Percentiles rank a stretch among this genome's conserved stretches.
phyloP scores from a whole-genome alignment of 345 rosid species.

The Pugionium dolabratum region DNA sequence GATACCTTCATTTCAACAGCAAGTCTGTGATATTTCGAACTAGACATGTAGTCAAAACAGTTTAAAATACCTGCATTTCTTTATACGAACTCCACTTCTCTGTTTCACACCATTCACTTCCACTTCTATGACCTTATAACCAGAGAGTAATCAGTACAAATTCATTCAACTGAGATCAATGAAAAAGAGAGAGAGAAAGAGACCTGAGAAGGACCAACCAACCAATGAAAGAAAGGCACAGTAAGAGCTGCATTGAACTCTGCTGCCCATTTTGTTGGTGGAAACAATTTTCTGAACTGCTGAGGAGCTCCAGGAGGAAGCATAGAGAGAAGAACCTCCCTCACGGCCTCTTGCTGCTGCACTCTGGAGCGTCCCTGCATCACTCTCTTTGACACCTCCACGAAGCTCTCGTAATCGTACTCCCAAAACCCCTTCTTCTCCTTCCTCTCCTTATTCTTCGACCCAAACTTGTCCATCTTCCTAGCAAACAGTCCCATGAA shows the following conservation, averaged over 20 bases:
- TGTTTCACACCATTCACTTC: slow-evolving; percentile 87
- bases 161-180: too few relatives aligned
- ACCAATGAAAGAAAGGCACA: slow-evolving; percentile 93
- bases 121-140: slow-evolving; percentile 60
- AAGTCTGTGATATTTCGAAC: neutral
- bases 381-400: slow-evolving; percentile 81
- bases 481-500: slow-evolving; percentile 85
- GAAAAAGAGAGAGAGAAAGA: too few relatives aligned
- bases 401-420: slow-evolving; percentile 79
- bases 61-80: slow-evolving; percentile 35
- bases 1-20: slow-evolving; percentile 52
- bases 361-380: slow-evolving; percentile 70
- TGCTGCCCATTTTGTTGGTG: slow-evolving; percentile 92
- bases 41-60: slow-evolving; percentile 1
- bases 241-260: slow-evolving; percentile 95
- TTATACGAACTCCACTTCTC: slow-evolving; percentile 75
- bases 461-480: slow-evolving; percentile 85
- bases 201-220: slow-evolving; percentile 87
- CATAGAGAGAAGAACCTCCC: slow-evolving; percentile 91
- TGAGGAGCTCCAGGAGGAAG: slow-evolving; percentile 94
- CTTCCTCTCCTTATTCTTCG: slow-evolving; percentile 32
- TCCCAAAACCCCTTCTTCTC: slow-evolving; percentile 54
- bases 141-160: too few relatives aligned
- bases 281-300: slow-evolving; percentile 89
- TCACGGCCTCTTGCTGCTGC: slow-evolving; percentile 85